Conservation (phyloP, 441 rosid genomes). For the Metrosideros polymorpha region DNA sequence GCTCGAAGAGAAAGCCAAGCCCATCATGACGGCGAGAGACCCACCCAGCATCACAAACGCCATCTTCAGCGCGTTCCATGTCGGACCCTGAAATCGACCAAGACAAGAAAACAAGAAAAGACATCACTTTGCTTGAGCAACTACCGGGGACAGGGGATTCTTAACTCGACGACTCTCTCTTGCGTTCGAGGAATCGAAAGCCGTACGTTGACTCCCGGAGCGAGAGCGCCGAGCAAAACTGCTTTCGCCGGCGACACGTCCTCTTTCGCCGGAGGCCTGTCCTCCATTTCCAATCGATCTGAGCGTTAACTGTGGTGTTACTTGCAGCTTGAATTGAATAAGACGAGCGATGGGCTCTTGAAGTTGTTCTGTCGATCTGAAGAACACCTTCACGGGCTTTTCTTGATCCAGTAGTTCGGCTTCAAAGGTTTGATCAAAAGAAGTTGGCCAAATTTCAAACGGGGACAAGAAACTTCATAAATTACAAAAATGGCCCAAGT, state of each 20-base stretch:
- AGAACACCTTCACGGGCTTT: not conserved
- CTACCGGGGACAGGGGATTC: not conserved
- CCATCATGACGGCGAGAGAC: slow-evolving; percentile 63
- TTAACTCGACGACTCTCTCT: not conserved
- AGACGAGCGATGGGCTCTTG: not conserved
- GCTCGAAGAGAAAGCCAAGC: slow-evolving; percentile 70
- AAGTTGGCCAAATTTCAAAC: not conserved
- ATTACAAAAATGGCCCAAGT: not conserved
- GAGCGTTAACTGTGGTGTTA: no score
- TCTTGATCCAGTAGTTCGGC: not conserved
- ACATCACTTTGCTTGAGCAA: not conserved
- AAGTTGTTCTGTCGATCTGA: not conserved
- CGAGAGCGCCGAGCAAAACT: slow-evolving; percentile 77
- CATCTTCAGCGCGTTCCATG: slow-evolving; percentile 71
- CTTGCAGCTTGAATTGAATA: not conserved
- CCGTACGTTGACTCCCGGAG: slow-evolving; percentile 72
- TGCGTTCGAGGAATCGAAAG: not conserved
- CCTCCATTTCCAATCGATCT: slow-evolving; percentile 22
- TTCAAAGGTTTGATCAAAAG: not conserved
- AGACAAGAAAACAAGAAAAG: not conserved
- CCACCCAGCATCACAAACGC: slow-evolving; percentile 66
- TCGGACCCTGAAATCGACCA: slow-evolving; percentile 50
- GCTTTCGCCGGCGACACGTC: slow-evolving; percentile 65
- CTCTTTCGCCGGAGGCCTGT: slow-evolving; percentile 5
- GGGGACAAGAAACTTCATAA: not conserved